Evolutionary conservation across 495 filamentous ascomycete species (phyloP).

Genomic region (Xylaria longipes): DNA sequence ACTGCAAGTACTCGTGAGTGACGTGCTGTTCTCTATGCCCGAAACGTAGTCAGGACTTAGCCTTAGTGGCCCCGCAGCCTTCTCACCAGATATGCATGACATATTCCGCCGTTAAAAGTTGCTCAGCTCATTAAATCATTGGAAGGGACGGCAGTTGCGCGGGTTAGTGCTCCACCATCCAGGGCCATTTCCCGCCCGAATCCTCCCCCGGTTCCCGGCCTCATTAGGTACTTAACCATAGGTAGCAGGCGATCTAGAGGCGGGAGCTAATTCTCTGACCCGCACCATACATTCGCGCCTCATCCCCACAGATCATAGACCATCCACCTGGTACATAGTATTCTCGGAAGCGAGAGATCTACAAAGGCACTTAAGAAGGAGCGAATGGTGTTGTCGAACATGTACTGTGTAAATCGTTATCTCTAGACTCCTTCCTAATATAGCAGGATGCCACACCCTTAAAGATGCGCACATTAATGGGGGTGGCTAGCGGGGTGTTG

Average conservation of each 20-base stretch:
- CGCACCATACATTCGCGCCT: not conserved
- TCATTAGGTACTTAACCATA: not conserved
- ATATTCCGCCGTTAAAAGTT: not conserved
- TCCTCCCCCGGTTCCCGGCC: not conserved
- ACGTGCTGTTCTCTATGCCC: not conserved
- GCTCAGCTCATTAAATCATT: not conserved
- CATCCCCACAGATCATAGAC: not conserved
- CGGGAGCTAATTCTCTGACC: not conserved
- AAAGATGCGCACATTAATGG: constrained; percentile 3
- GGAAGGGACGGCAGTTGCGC: not conserved
- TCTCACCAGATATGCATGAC: not conserved
- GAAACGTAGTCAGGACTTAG: not conserved
- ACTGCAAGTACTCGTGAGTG: not conserved
- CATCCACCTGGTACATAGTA: not conserved
- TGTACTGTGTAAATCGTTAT: not conserved
- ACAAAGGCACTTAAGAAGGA: not conserved
- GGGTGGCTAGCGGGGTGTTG: constrained; percentile 2
- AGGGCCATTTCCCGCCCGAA: not conserved
- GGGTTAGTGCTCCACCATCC: not conserved
- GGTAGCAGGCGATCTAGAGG: constrained; percentile 2
- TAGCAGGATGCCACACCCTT: not conserved
- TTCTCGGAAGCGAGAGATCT: constrained; percentile 5
- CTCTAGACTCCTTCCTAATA: not conserved
- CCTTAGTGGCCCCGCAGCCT: not conserved
- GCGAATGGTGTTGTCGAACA: not conserved